Conservation (phyloP, 1,284 basidiomycete genomes). For the Takashimella tepidaria region DNA sequence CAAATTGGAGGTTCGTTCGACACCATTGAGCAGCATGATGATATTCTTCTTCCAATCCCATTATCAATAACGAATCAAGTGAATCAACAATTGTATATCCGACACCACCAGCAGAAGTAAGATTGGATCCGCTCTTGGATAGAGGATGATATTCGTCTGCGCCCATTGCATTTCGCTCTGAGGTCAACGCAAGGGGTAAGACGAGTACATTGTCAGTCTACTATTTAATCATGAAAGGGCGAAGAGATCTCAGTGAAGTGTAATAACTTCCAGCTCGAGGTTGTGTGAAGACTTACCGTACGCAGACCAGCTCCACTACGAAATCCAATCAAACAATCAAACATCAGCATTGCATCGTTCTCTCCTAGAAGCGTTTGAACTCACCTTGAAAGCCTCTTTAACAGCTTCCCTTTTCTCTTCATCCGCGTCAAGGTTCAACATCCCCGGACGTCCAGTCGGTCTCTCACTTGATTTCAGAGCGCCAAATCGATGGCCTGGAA, state of each 20-base stretch:
- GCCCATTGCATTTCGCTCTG: constrained; percentile 78
- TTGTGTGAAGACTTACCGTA: constrained; percentile 56
- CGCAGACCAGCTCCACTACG: constrained; percentile 69
- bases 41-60: constrained; percentile 78
- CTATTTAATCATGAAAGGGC: too few species aligned
- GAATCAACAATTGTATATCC: constrained; percentile 80
- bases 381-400: constrained; percentile 69
- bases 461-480: background rate
- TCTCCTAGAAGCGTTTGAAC: constrained; percentile 26
- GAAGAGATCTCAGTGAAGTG: too few species aligned
- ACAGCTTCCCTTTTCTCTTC: constrained; percentile 61
- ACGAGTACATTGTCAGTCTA: too few species aligned
- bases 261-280: too few species aligned
- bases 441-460: constrained; percentile 2
- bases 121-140: constrained; percentile 64
- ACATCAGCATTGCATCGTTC: background rate
- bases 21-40: constrained; percentile 74
- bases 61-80: constrained; percentile 79
- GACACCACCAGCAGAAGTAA: constrained; percentile 68
- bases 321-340: background rate
- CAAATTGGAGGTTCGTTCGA: constrained; percentile 62
- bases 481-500: background rate
- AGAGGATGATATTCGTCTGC: constrained; percentile 80
- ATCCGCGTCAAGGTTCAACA: constrained; percentile 52
- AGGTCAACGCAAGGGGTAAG: background rate